A percentile compares a stretch with the other conserved stretches of the same genome.
Evolutionary conservation across 2,329 filamentous ascomycete genomes (phyloP).

Genomic region (Aspergillus candidus): DNA sequence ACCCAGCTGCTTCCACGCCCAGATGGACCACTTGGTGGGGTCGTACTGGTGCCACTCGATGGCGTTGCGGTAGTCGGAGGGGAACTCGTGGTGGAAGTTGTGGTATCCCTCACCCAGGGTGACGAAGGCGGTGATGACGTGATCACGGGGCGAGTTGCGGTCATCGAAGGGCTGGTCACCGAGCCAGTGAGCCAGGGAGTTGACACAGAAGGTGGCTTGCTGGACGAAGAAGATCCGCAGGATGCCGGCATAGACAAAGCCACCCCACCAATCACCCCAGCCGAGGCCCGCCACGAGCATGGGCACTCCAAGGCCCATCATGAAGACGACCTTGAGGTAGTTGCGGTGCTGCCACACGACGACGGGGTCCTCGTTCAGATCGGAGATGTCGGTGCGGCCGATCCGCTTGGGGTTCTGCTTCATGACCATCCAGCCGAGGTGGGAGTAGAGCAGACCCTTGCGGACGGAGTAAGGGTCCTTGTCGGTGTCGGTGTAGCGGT

Average conservation of each 20-base stretch:
- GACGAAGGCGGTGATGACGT: constrained; percentile 76
- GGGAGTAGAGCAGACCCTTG: constrained; percentile 78
- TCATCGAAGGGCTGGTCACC: constrained; percentile 90
- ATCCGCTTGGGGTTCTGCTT: constrained; percentile 89
- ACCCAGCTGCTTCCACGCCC: constrained; percentile 74
- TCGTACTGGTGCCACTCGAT: constrained; percentile 90
- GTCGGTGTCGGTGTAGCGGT: constrained; percentile 86
- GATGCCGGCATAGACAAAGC: constrained; percentile 79
- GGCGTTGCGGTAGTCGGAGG: constrained; percentile 86
- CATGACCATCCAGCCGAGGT: constrained; percentile 87
- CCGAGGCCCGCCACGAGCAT: constrained; percentile 67
- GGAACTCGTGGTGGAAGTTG: constrained; percentile 95
- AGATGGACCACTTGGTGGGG: constrained; percentile 86
- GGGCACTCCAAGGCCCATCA: constrained; percentile 72
- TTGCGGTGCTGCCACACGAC: constrained; percentile 84
- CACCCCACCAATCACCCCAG: constrained; percentile 76
- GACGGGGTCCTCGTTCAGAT: constrained; percentile 77
- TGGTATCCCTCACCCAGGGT: constrained; percentile 87
- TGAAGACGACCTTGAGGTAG: constrained; percentile 72
- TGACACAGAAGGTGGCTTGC: constrained; percentile 90
- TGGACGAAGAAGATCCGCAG: constrained; percentile 84
- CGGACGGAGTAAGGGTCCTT: constrained; percentile 89
- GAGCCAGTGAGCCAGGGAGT: constrained; percentile 84
- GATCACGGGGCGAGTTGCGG: constrained; percentile 83
- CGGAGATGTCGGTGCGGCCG: constrained; percentile 80